Evolutionary conservation across 345 rosid genomes (phyloP), one percentile per base, ranked within the genome.

Genomic region (Alliaria petiolata): DNA sequence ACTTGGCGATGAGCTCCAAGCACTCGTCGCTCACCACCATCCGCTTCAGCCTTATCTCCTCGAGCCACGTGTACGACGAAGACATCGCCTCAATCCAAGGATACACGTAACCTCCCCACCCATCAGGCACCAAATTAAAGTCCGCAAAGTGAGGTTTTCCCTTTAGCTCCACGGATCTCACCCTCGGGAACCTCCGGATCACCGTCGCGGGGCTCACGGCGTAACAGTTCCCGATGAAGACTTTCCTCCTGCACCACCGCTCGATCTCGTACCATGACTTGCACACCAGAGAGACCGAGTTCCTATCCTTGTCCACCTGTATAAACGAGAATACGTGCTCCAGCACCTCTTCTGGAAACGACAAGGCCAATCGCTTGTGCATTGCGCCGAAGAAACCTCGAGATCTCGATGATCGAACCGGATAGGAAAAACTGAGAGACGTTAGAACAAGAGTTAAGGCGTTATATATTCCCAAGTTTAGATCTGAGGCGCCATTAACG

Each of bases 91-190:
- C 81, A 75, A 89, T 84, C 98, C 98, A 93, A 2, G 93, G 96
- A 67, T 55, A 66, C 16, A 87, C 83, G 81, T 78, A 81, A 2
- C 90, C 98, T 17, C 98, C 98, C 98, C 98, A 93, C 0, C 96
- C 96, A 0, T 86, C 91, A 0, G 98, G 98, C 5, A 93, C 97
- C 63, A 91, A 80, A 80, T 85, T 81, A 70, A 93, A 91, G 81
- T 93, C 98, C 1, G 98, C 97, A 25, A 93, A 93, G 84, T 93
- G 98, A 7, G 98, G 98, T 67, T 93, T 93, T 11, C 97, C 98
- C 46, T 93, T 89, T 6, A 93, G 72, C 84, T 84, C 88, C 6
- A 93, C 71, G 69, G 98, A 93, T 85, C 96, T 87, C 68, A 87
- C 40, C 14, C 85, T 89, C 50, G 97, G 97, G 71, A 93, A 93